These are phyloP conservation scores for Kwoniella newhampshirensis DNA, from an alignment of 768 basidiomycete species.

Conservation along the genomic window DNA sequence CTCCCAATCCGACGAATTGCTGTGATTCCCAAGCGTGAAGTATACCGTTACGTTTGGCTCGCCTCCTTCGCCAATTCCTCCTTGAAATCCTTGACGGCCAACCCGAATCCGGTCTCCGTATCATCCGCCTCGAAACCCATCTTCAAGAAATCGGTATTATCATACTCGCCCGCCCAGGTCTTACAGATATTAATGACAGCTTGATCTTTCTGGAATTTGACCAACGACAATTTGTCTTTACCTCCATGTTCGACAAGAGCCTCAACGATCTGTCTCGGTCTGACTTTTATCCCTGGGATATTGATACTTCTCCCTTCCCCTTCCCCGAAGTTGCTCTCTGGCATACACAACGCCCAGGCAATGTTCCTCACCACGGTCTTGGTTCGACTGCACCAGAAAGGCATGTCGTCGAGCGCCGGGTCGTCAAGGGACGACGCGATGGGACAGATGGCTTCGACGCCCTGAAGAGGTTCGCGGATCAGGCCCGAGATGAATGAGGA, in stretches of 20 bases:
- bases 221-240: constrained; percentile 56
- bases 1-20: too few relatives aligned
- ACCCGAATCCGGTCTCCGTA: constrained; percentile 44
- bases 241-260: constrained; percentile 61
- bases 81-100: constrained; percentile 51
- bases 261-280: constrained; percentile 60
- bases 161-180: constrained; percentile 53
- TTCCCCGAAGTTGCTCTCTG: constrained; percentile 55
- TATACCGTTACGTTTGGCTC: too few relatives aligned
- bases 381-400: constrained; percentile 60
- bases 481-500: constrained; percentile 54
- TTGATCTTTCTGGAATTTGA: constrained; percentile 51
- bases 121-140: constrained; percentile 52
- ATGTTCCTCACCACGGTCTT: constrained; percentile 62
- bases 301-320: constrained; percentile 59
- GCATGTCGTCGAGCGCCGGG: constrained; percentile 56
- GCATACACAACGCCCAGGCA: constrained; percentile 58
- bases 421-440: constrained; percentile 46
- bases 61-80: constrained; percentile 16
- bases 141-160: constrained; percentile 26
- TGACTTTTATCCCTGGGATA: constrained; percentile 64
- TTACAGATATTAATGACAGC: constrained; percentile 48
- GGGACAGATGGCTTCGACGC: constrained; percentile 43
- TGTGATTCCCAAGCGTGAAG: too few relatives aligned
- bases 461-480: constrained; percentile 53